Evolutionary conservation across 2,329 filamentous ascomycete genomes (phyloP), one percentile per base, ranked within the genome.

Genomic region (Paraconiothyrium brasiliense): DNA sequence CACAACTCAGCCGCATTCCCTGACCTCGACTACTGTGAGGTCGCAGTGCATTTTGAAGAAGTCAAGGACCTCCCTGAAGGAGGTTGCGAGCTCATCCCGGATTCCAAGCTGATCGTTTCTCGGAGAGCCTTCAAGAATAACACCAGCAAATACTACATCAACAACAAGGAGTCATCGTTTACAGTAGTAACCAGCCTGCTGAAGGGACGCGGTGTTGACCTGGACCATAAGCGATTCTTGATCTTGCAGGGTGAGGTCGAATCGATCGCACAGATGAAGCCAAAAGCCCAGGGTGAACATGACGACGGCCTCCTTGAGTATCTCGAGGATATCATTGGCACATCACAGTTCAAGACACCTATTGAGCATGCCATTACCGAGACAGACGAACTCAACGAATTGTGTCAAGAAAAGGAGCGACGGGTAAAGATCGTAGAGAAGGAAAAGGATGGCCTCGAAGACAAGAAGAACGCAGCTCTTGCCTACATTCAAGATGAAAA

Each of bases 241-340:
- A 99, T 99, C 74, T 83, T 99, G 11, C 95, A 99, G 79, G 95
- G 95, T 74, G 95, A 99, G 78, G 95, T 99, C 61, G 95, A 99
- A 78, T 97, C 94, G 0, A 99, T 99, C 75, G 94, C 95, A 7
- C 95, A 98, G 80, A 99, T 99, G 95, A 99, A 99, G 80, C 86
- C 96, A 20, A 99, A 99, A 79, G 95, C 96, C 4, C 90, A 87
- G 46, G 94, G 92, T 70, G 95, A 99, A 77, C 94, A 98, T 74
- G 95, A 99, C 63, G 95, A 99, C 72, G 95, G 95, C 13, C 86
- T 99, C 3, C 85, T 99, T 20, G 95, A 99, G 78, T 99, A 99
- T 67, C 87, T 99, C 0, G 95, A 99, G 78, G 95, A 99, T 73
- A 99, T 99, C 64, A 98, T 99, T 71, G 95, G 96, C 65, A 99